Conservation (phyloP, 495 filamentous ascomycete species). For the Aspergillus funiculosus region DNA sequence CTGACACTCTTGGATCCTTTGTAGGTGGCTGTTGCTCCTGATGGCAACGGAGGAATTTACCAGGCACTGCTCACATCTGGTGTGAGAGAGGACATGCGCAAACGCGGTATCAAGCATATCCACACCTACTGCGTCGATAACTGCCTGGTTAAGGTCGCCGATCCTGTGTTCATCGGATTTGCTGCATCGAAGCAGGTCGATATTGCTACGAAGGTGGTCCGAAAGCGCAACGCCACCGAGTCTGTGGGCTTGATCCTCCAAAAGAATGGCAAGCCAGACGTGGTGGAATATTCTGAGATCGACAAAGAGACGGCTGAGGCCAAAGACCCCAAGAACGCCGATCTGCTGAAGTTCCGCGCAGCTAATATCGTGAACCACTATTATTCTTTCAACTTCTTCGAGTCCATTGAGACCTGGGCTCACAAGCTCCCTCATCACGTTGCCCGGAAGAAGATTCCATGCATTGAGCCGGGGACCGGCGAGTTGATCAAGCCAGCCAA, state of each 20-base stretch:
- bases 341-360: slow-evolving; percentile 88
- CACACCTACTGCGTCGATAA: slow-evolving; percentile 99
- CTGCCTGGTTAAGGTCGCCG: slow-evolving; percentile 95
- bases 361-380: slow-evolving; percentile 99
- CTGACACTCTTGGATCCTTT: slow-evolving; percentile 1
- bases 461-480: slow-evolving; percentile 67
- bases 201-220: slow-evolving; percentile 96
- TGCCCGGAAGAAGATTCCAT: slow-evolving; percentile 96
- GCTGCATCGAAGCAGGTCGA: slow-evolving; percentile 83
- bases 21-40: slow-evolving; percentile 88
- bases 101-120: slow-evolving; percentile 87
- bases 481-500: slow-evolving; percentile 80
- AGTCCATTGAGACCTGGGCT: slow-evolving; percentile 79
- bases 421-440: slow-evolving; percentile 91
- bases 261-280: slow-evolving; percentile 94
- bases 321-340: slow-evolving; percentile 74
- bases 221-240: slow-evolving; percentile 95
- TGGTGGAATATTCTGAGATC: slow-evolving; percentile 99
- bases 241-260: slow-evolving; percentile 90
- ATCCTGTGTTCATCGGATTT: slow-evolving; percentile 94
- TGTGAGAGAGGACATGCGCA: slow-evolving; percentile 82
- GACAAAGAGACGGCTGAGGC: slow-evolving; percentile 81
- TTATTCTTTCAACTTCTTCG: slow-evolving; percentile 91
- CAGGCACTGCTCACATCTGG: slow-evolving; percentile 77
- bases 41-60: slow-evolving; percentile 97